phyloP scores from a whole-genome alignment of 2,329 filamentous ascomycete genomes.

The Akanthomyces uredinophilus region DNA sequence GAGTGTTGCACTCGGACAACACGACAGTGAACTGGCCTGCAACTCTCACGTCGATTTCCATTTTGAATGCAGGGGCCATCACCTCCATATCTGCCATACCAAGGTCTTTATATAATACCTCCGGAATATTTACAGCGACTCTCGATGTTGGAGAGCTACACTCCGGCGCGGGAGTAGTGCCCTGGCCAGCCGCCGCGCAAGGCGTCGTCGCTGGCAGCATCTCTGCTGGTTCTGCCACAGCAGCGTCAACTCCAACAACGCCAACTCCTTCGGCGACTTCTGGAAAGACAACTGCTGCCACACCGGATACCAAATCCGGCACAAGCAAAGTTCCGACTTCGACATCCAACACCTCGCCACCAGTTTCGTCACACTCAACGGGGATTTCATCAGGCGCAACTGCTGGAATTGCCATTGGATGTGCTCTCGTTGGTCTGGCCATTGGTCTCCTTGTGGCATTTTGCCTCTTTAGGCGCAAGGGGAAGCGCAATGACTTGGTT shows the following conservation, averaged over 20 bases:
- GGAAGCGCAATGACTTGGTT: not conserved
- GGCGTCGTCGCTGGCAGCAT: not conserved
- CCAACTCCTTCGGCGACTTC: not conserved
- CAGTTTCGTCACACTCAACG: not conserved
- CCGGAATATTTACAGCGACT: not conserved
- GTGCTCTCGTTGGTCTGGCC: constrained; percentile 24
- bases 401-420: constrained; percentile 28
- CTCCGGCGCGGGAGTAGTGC: not conserved
- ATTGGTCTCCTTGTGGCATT: constrained; percentile 24
- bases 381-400: constrained; percentile 19
- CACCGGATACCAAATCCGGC: not conserved
- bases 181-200: not conserved
- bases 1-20: not conserved
- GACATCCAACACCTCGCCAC: not conserved
- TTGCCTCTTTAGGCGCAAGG: constrained; percentile 23
- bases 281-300: not conserved
- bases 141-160: not conserved
- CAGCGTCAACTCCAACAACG: not conserved
- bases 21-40: not conserved
- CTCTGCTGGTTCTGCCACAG: not conserved
- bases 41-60: not conserved
- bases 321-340: not conserved
- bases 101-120: not conserved
- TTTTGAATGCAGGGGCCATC: not conserved
- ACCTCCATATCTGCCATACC: not conserved